A percentile compares a stretch with the other conserved stretches of the same genome.
phyloP scores from a whole-genome alignment of 805 yeast species.

The Isabelozyma heimii region DNA sequence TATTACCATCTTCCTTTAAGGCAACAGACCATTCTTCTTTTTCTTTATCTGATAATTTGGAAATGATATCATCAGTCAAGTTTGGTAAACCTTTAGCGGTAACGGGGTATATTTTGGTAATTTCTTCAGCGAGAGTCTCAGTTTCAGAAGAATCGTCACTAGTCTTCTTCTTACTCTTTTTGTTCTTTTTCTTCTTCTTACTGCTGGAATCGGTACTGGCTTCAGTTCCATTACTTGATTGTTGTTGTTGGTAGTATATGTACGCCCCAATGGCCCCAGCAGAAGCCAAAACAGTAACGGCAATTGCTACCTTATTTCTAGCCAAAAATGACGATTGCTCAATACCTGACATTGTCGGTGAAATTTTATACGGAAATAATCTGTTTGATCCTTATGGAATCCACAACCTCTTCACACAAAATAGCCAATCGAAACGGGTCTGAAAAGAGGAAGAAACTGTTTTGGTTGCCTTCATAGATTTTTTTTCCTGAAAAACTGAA shows the following conservation, averaged over 20 bases:
- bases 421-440: neutral
- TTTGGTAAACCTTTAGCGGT: slow-evolving; percentile 57
- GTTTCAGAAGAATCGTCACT: slow-evolving; percentile 20
- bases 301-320: slow-evolving; percentile 60
- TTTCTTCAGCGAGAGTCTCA: slow-evolving; percentile 15
- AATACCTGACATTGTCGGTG: neutral
- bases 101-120: slow-evolving; percentile 46
- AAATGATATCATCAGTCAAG: slow-evolving; percentile 45
- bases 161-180: slow-evolving; percentile 43
- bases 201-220: slow-evolving; percentile 13
- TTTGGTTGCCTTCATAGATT: neutral
- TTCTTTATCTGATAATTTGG: slow-evolving; percentile 45
- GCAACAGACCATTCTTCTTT: slow-evolving; percentile 66
- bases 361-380: too few relatives aligned
- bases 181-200: slow-evolving; percentile 41
- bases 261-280: slow-evolving; percentile 65
- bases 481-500: neutral
- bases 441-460: neutral
- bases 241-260: slow-evolving; percentile 40
- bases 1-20: slow-evolving; percentile 89
- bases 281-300: slow-evolving; percentile 62
- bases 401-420: too few relatives aligned
- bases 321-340: slow-evolving; percentile 32
- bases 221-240: slow-evolving; percentile 4
- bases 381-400: too few relatives aligned